A percentile compares a stretch with the other conserved stretches of the same genome.
Conservation (phyloP, 2,329 filamentous ascomycete species). For the Neopestalotiopsis sp. region DNA sequence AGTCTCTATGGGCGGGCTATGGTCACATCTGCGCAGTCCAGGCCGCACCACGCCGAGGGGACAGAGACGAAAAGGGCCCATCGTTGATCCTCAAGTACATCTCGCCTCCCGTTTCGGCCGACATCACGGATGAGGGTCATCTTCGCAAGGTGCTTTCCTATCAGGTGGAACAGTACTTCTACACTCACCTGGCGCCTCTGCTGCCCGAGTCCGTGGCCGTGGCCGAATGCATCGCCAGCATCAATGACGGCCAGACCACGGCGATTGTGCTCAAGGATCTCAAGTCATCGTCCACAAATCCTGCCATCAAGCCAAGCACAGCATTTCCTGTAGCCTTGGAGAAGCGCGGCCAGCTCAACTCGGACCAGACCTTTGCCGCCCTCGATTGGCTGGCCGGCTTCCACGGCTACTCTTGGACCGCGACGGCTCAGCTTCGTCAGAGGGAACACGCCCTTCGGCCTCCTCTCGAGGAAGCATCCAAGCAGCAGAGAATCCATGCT, state of each 20-base stretch:
- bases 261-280: constrained; percentile 26
- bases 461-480: constrained; percentile 58
- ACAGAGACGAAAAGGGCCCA: constrained; percentile 20
- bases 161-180: constrained; percentile 70
- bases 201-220: constrained; percentile 50
- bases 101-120: constrained; percentile 47
- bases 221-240: constrained; percentile 50
- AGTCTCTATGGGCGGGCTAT: constrained; percentile 57
- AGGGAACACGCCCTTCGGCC: constrained; percentile 47
- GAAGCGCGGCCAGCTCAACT: constrained; percentile 52
- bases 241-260: constrained; percentile 29
- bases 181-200: constrained; percentile 57
- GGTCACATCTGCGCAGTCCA: constrained; percentile 61
- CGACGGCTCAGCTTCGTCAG: constrained; percentile 25
- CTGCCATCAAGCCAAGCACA: constrained; percentile 43
- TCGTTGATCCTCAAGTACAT: constrained; percentile 65
- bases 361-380: constrained; percentile 55
- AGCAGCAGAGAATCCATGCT: constrained; percentile 28
- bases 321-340: constrained; percentile 61
- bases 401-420: constrained; percentile 58
- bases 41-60: constrained; percentile 35
- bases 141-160: constrained; percentile 71
- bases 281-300: constrained; percentile 23
- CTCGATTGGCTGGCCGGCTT: constrained; percentile 68
- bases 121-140: constrained; percentile 62